These are phyloP conservation scores for Microbotryum silenes-acaulis DNA, from an alignment of 1,284 basidiomycete species.

Conservation along the genomic window DNA sequence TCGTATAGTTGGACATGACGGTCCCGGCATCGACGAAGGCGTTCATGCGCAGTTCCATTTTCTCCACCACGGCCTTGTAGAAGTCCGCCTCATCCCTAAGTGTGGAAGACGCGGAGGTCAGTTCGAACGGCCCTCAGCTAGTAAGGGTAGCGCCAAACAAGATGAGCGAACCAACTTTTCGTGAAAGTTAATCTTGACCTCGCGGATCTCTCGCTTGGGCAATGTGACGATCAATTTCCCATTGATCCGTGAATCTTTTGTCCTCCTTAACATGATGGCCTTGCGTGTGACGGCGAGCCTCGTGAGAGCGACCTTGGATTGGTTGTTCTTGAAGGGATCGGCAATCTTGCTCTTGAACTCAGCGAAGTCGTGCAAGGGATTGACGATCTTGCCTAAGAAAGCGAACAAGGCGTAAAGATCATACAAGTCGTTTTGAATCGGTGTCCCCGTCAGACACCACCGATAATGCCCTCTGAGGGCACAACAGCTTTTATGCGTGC, in stretches of 20 bases:
- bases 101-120: slow-evolving; percentile 50
- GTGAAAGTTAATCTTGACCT: slow-evolving; percentile 47
- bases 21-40: slow-evolving; percentile 49
- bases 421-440: slow-evolving; percentile 70
- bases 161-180: too few species aligned
- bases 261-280: slow-evolving; percentile 81
- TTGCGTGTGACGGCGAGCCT: slow-evolving; percentile 55
- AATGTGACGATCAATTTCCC: slow-evolving; percentile 80
- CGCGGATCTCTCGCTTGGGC: slow-evolving; percentile 63
- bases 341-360: slow-evolving; percentile 40
- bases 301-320: slow-evolving; percentile 20
- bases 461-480: slow-evolving; percentile 68
- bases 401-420: slow-evolving; percentile 85
- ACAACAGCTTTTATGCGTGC: slow-evolving; percentile 58
- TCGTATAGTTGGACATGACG: slow-evolving; percentile 64
- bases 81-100: slow-evolving; percentile 68
- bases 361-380: slow-evolving; percentile 69
- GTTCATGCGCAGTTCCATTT: slow-evolving; percentile 64
- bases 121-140: background rate
- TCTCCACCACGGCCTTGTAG: slow-evolving; percentile 67
- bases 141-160: background rate
- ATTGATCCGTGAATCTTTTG: slow-evolving; percentile 66
- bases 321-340: slow-evolving; percentile 29
- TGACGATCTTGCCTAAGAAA: slow-evolving; percentile 62
- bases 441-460: slow-evolving; percentile 44